Percentiles rank a stretch among this genome's conserved stretches.
Evolutionary conservation across 2,329 filamentous ascomycete species (phyloP).

Genomic region (Trichoderma harzianum): DNA sequence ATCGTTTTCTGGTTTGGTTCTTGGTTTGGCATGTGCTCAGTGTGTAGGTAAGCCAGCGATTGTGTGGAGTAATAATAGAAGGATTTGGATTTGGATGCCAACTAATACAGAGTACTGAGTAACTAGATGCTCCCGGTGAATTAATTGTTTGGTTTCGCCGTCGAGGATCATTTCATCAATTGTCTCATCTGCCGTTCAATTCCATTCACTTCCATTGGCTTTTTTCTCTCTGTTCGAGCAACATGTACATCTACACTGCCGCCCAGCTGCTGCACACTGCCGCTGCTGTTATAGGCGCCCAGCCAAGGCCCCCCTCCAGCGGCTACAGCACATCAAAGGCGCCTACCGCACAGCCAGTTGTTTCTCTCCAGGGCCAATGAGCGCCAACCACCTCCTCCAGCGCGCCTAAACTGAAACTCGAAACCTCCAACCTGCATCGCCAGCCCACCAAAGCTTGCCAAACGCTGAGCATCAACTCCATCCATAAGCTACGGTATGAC

Average conservation of each 20-base stretch:
- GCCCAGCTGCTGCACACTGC: background rate
- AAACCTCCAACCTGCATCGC: conserved; percentile 21
- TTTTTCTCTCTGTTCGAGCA: background rate
- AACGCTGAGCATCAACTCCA: background rate
- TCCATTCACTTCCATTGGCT: too few species aligned
- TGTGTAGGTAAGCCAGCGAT: background rate
- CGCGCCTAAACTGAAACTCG: conserved; percentile 28
- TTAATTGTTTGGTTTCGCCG: background rate
- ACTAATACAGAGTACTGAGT: background rate
- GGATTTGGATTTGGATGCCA: too few species aligned
- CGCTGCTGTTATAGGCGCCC: conserved; percentile 1
- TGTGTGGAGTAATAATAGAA: background rate
- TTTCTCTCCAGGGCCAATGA: conserved; percentile 23
- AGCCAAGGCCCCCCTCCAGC: background rate
- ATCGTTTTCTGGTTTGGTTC: background rate
- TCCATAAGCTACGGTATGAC: background rate
- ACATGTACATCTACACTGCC: background rate
- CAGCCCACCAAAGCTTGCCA: background rate
- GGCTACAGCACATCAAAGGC: background rate
- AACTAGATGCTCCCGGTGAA: background rate
- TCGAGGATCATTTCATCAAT: background rate
- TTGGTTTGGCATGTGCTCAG: background rate
- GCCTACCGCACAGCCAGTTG: background rate
- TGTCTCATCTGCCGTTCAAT: background rate
- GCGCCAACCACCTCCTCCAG: conserved; percentile 10